phyloP scores from a whole-genome alignment of 345 rosid species.

The Populus simonii region DNA sequence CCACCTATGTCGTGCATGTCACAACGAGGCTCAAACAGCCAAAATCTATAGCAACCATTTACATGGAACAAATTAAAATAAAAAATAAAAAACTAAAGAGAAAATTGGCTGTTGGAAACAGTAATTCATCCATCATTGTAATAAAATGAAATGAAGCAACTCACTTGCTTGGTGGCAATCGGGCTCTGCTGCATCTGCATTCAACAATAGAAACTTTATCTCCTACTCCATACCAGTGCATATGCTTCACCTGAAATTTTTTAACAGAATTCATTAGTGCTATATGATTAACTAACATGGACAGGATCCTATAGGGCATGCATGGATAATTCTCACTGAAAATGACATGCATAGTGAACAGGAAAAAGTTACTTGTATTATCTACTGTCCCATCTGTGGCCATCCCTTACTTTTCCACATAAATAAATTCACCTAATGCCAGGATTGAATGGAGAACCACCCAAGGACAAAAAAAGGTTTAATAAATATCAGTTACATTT shows the following conservation, averaged over 20 bases:
- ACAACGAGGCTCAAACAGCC: slow-evolving; percentile 97
- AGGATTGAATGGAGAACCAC: not conserved
- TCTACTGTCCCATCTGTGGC: not conserved
- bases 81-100: not conserved
- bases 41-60: slow-evolving; percentile 54
- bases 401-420: not conserved
- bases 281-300: not conserved
- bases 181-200: slow-evolving; percentile 85
- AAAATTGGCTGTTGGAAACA: not conserved
- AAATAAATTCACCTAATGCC: no score
- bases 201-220: slow-evolving; percentile 76
- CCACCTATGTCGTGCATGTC: slow-evolving; percentile 86
- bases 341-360: not conserved
- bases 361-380: not conserved
- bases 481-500: not conserved
- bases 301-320: not conserved
- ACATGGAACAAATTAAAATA: not conserved
- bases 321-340: not conserved
- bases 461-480: not conserved
- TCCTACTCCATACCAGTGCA: slow-evolving; percentile 81
- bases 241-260: slow-evolving; percentile 73
- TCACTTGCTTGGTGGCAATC: slow-evolving; percentile 93
- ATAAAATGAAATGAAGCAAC: slow-evolving; percentile 14
- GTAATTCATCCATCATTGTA: not conserved
- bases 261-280: slow-evolving; percentile 7